phyloP scores from a whole-genome alignment of 192 early-diverging fungal species.

The Cetraspora pellucida region DNA sequence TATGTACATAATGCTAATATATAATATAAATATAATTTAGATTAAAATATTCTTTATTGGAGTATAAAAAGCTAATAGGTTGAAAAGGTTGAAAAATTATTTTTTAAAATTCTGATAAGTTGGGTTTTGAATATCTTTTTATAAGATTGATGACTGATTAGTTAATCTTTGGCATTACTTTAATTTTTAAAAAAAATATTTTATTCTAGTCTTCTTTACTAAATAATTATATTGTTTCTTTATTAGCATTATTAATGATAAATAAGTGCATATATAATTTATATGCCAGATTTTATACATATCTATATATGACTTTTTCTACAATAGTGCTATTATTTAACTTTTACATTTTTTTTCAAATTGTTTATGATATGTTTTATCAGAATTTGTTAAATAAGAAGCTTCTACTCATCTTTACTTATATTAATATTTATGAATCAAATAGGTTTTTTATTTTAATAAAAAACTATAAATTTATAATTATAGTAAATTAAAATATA shows the following conservation, averaged over 20 bases:
- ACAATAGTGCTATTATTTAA: slow-evolving; percentile 9
- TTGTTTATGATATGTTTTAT: not conserved
- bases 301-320: slow-evolving; percentile 21
- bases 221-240: slow-evolving; percentile 10
- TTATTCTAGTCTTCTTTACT: not conserved
- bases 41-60: not conserved
- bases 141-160: slow-evolving; percentile 12
- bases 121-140: slow-evolving; percentile 7
- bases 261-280: slow-evolving; percentile 19
- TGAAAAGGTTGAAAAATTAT: slow-evolving; percentile 20
- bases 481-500: no score
- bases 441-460: not conserved
- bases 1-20: not conserved
- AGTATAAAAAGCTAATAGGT: not conserved
- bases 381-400: not conserved
- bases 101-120: slow-evolving; percentile 8
- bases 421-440: not conserved
- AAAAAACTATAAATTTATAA: not conserved
- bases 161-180: slow-evolving; percentile 1
- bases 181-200: not conserved
- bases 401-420: slow-evolving; percentile 20
- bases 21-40: slow-evolving; percentile 16
- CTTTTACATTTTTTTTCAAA: slow-evolving; percentile 20
- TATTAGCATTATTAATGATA: slow-evolving; percentile 10
- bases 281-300: not conserved